phyloP scores from a whole-genome alignment of 208 protist species.

The Wallacemonas sp. region DNA sequence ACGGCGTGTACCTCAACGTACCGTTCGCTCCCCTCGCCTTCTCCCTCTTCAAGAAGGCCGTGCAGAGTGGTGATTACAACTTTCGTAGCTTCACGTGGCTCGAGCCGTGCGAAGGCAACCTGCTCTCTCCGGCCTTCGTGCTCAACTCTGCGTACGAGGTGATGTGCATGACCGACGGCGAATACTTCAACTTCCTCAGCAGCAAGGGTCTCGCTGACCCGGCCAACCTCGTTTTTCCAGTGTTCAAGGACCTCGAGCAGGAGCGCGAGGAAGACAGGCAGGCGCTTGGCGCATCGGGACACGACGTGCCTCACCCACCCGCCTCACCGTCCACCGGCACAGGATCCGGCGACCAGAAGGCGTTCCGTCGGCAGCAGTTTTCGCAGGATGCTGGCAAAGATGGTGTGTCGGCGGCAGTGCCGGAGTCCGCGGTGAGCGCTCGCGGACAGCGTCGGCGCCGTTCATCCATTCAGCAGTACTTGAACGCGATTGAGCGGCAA shows the following conservation, averaged over 20 bases:
- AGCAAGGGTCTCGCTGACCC: conserved; percentile 13
- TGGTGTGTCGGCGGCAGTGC: neutral
- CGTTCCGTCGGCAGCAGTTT: neutral
- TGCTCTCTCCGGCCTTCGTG: conserved; percentile 35
- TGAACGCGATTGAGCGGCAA: conserved; percentile 5
- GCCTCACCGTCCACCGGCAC: neutral
- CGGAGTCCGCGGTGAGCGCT: conserved; percentile 9
- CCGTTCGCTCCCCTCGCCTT: conserved; percentile 53
- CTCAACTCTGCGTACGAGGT: conserved; percentile 41
- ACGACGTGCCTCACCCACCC: neutral
- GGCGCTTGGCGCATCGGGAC: conserved; percentile 7
- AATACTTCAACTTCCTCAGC: conserved; percentile 37
- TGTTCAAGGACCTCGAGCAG: conserved; percentile 14
- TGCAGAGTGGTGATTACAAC: conserved; percentile 32
- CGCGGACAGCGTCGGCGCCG: neutral
- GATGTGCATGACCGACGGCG: conserved; percentile 36
- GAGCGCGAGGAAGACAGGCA: conserved; percentile 12
- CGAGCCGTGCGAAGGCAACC: conserved; percentile 46
- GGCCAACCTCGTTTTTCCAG: conserved; percentile 27
- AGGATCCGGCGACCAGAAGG: too few relatives aligned
- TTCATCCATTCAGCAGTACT: conserved; percentile 3
- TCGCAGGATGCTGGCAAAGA: neutral
- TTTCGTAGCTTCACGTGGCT: conserved; percentile 41
- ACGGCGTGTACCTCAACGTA: conserved; percentile 45
- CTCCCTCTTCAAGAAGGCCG: conserved; percentile 36